phyloP scores from a whole-genome alignment of 495 filamentous ascomycete genomes.

The Hyaloscypha bicolor region DNA sequence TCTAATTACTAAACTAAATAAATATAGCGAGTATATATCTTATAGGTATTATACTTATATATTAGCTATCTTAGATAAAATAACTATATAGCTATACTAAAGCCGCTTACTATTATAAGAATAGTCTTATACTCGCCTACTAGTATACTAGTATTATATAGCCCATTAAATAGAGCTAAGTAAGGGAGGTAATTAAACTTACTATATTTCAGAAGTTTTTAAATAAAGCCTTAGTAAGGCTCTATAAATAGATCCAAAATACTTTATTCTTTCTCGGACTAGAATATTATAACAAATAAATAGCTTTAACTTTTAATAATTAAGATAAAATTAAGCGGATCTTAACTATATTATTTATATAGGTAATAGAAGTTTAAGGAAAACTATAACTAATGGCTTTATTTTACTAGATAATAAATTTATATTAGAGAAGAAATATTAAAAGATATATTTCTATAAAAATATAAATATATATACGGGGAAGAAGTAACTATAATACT shows the following conservation, averaged over 20 bases:
- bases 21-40: conserved; percentile 14
- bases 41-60: conserved; percentile 23
- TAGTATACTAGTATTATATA: conserved; percentile 17
- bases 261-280: conserved; percentile 15
- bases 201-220: no score
- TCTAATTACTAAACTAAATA: no score
- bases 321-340: conserved; percentile 23
- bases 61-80: conserved; percentile 22
- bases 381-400: conserved; percentile 21
- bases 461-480: conserved; percentile 29
- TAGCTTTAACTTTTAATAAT: conserved; percentile 26
- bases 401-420: conserved; percentile 28
- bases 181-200: no score
- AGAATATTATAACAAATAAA: conserved; percentile 24
- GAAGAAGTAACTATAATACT: conserved; percentile 20
- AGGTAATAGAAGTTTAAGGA: conserved; percentile 26
- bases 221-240: no score
- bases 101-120: conserved; percentile 23
- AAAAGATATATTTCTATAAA: conserved; percentile 21
- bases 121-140: conserved; percentile 24
- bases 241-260: no score
- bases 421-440: conserved; percentile 24
- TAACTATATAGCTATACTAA: conserved; percentile 21
- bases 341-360: conserved; percentile 26
- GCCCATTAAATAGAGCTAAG: conserved; percentile 22